Evolutionary conservation across 768 basidiomycete species (phyloP), one percentile per base, ranked within the genome.

Genomic region (Zangia roseola): DNA sequence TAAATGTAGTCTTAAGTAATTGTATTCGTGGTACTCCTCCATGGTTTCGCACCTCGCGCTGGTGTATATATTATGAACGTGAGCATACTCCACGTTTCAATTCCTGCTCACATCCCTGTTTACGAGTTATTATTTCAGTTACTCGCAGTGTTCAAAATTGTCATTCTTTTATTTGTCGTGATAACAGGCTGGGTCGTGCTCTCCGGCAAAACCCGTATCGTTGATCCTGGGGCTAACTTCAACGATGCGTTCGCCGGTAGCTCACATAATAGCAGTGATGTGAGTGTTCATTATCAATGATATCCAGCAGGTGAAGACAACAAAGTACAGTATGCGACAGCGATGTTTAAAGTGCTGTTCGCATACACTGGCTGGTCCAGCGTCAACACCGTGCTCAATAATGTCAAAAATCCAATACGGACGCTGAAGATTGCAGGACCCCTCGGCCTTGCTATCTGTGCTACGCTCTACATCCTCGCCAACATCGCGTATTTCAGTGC

Each of bases 401-500:
- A 83, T 10, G 80, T 84, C 44, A 77, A 75, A 52, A 68, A 82
- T 54, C 82, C 82, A 0, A 71, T 82, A 2, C 74, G 78, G 37
- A 84, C 82, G 8, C 74, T 84, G 44, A 81, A 80, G 62, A 80
- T 83, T 30, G 81, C 82, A 0, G 82, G 78, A 2, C 81, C 81
- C 0, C 75, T 83, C 17, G 81, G 80, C 1, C 63, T 83, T 10
- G 71, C 75, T 5, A 78, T 82, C 21, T 81, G 80, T 30, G 72
- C 79, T 0, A 56, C 69, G 2, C 61, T 83, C 3, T 83, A 84
- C 46, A 51, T 83, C 13, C 64, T 83, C 5, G 79, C 80, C 3
- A 82, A 83, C 43, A 67, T 83, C 2, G 76, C 82, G 3, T 82
- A 82, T 55, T 82, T 82, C 40, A 72, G 79, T 12, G 67, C 62